Percentiles rank a stretch among this genome's conserved stretches.
Evolutionary conservation across 331 rosid genomes (phyloP).

Genomic region (Ulmus americana): DNA sequence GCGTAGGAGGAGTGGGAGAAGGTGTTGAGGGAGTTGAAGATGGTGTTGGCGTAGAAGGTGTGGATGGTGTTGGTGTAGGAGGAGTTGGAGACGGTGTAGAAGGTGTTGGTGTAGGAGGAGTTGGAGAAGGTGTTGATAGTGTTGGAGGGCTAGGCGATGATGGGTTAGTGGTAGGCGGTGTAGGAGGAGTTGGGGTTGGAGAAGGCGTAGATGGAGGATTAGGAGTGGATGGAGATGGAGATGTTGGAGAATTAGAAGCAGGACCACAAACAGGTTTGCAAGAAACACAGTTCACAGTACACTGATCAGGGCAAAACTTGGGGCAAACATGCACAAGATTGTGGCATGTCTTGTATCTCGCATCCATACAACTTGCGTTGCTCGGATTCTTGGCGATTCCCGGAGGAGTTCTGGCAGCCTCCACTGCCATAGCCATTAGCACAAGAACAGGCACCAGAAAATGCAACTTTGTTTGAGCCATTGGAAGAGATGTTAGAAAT

Average conservation of each 20-base stretch:
- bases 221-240: background rate
- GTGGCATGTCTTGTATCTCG: constrained; percentile 48
- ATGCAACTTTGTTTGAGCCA: constrained; percentile 21
- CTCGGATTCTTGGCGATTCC: constrained; percentile 46
- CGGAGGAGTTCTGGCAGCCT: constrained; percentile 34
- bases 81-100: constrained; percentile 8
- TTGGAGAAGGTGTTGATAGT: background rate
- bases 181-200: background rate
- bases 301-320: constrained; percentile 44
- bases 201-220: background rate
- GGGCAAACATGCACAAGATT: constrained; percentile 57
- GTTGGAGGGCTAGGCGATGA: background rate
- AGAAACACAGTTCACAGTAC: constrained; percentile 49
- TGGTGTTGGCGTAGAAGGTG: background rate
- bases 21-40: constrained; percentile 8
- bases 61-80: background rate
- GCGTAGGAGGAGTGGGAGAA: constrained; percentile 1
- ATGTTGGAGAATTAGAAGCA: background rate
- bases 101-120: background rate
- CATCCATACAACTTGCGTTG: constrained; percentile 36
- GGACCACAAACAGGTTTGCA: constrained; percentile 42
- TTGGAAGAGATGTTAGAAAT: background rate
- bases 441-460: constrained; percentile 20
- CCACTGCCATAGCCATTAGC: constrained; percentile 12
- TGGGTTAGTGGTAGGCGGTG: background rate